Base-by-base conservation (phyloP, 2,329 filamentous ascomycete species). In the Penicillium carneum region DNA sequence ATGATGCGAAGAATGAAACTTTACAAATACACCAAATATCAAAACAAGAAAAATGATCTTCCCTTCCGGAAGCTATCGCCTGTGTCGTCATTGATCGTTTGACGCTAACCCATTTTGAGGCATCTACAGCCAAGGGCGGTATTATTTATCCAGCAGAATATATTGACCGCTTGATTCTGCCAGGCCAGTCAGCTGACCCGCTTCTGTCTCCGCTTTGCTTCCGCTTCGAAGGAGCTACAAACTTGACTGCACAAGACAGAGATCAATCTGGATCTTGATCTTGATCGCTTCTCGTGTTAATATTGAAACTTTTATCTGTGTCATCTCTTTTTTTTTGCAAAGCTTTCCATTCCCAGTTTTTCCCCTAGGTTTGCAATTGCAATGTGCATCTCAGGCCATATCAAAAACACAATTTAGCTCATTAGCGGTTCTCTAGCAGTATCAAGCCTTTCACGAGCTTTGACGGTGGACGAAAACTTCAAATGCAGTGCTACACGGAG, bases 401-500 rank as follows among this genome's bases (percentile, higher is more conserved):
- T 47, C 26, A 34, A 52, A 46, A 43, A 52, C 51, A 50, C 31
- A 43, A 46, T 55, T 20, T 60, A 64, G 62, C 62, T 49, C 41
- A 51, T 59, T 63, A 47, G 55, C 55, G 23, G 29, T 57, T 46
- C 63, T 34, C 39, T 47, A 52, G 29, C 20, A 23, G 23, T 31
- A 42, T 18, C 49, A 47, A 38, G 57, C 50, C 57, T 59, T 38
- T 20, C 4, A 8, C 12, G 0, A 57, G 20, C 50, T 46, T 51
- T 42, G 49, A 51, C 42, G 23, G 46, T 34, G 36, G 42, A 20
- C 38, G 33, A 20, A 34, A 8, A 47, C 23, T 48, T 49, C 48
- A 61, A 62, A 98, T 98, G 94, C 94, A 98, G 87, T 96, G 92
- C 84, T 98, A 98, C 82, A 93, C 92, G 74, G 95, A 99, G 84